Evolutionary conservation across 352 stramenopile species (phyloP), one percentile per base, ranked within the genome.

Genomic region (Globisporangium radiosum): DNA sequence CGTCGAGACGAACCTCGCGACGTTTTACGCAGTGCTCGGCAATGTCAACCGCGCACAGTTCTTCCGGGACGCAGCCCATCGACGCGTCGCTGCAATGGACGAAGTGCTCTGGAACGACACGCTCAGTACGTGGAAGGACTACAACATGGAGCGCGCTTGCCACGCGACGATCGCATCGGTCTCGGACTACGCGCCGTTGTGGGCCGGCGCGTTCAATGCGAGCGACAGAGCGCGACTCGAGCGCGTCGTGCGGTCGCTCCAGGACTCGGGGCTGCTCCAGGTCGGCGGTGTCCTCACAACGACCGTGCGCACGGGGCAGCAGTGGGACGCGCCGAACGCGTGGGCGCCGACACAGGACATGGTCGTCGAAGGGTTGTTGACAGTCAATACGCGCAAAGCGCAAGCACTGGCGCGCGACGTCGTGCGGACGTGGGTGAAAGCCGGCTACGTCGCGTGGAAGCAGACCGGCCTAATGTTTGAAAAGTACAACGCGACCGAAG

Each of bases 281-380:
- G 63, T 72, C 5, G 81, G 71, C 36, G 88, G 88, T 19, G 65
- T 94, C 4, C 68, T 84, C 54, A 90, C 87, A 8, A 93, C 88
- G 15, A 81, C 60, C 8, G 71, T 69, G 15, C 76, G 77, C 53
- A 90, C 87, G 11, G 87, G 87, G 0, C 81, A 96, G 57, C 88
- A 96, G 73, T 96, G 88, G 88, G 82, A 92, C 49, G 72, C 82
- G 17, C 88, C 88, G 0, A 95, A 95, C 42, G 84, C 83, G 38
- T 96, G 88, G 88, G 78, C 88, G 0, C 88, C 88, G 0, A 72
- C 92, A 63, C 84, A 95, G 59, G 75, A 91, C 56, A 85, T 95
- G 38, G 53, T 93, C 38, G 71, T 95, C 13, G 81, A 92, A 73
- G 88, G 85, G 1, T 69, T 96, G 56, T 64, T 88, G 9, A 64